phyloP scores from a whole-genome alignment of 176 grass and related monocot genomes.

The Ananas comosus region DNA sequence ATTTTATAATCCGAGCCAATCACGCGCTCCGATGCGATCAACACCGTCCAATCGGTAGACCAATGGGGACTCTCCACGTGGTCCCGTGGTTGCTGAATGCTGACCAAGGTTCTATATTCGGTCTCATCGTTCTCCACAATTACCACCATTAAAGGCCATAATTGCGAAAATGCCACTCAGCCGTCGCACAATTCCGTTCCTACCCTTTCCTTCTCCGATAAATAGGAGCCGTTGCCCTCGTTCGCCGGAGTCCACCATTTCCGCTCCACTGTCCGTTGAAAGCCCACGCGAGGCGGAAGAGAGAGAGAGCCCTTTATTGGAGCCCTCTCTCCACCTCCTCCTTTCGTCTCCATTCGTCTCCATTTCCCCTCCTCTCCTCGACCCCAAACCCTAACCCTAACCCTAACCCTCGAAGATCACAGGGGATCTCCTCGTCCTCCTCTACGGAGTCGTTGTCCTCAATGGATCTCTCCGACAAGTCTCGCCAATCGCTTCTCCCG shows the following conservation, averaged over 20 bases:
- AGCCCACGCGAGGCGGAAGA: background rate
- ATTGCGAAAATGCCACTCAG: background rate
- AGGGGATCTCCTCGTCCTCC: background rate
- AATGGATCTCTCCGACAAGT: slow-evolving; percentile 28
- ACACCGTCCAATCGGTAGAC: background rate
- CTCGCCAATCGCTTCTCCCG: slow-evolving; percentile 48
- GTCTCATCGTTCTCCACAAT: background rate
- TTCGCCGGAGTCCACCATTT: background rate
- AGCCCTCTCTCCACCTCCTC: background rate
- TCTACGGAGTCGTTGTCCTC: too few species aligned
- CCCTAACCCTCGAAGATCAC: background rate
- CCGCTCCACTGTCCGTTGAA: background rate
- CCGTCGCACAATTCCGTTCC: background rate
- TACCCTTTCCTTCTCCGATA: background rate
- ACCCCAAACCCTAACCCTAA: background rate
- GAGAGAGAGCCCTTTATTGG: slow-evolving; percentile 1
- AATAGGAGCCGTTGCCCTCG: background rate
- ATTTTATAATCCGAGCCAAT: too few species aligned
- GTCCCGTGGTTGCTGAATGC: background rate
- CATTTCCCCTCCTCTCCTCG: background rate
- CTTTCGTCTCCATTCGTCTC: too few species aligned
- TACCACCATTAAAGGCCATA: background rate
- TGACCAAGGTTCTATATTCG: background rate
- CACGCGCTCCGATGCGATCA: background rate
- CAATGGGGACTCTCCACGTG: background rate